phyloP scores from a whole-genome alignment of 441 rosid genomes.

The Eruca vesicaria region DNA sequence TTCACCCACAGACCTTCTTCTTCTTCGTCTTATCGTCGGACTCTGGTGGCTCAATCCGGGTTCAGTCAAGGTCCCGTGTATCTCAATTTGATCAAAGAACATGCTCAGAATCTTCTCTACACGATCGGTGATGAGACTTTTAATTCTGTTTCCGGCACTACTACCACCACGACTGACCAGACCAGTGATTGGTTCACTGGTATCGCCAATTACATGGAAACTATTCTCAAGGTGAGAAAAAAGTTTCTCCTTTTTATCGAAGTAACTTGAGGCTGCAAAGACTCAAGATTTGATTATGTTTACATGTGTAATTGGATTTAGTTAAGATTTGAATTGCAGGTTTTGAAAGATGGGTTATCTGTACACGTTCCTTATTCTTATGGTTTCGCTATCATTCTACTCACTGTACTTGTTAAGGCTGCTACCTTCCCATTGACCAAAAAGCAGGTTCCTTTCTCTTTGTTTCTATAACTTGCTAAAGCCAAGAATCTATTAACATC shows the following conservation, averaged over 20 bases:
- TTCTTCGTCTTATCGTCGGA: conserved; percentile 45
- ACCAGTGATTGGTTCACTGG: conserved; percentile 85
- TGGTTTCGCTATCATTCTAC: conserved; percentile 89
- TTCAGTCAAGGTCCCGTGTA: conserved; percentile 47
- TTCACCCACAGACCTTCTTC: conserved; percentile 32
- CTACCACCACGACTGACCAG: conserved; percentile 44
- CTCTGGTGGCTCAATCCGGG: conserved; percentile 61
- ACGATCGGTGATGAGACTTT: conserved; percentile 74
- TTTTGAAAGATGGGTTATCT: conserved; percentile 80
- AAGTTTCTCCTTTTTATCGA: too few species aligned
- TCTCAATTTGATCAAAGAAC: conserved; percentile 45
- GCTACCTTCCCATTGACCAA: conserved; percentile 89
- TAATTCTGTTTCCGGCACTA: conserved; percentile 19
- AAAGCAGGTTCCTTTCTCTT: conserved; percentile 65
- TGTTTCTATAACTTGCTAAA: background rate
- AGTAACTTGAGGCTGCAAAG: too few species aligned
- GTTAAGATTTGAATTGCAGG: conserved; percentile 49
- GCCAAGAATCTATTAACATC: background rate
- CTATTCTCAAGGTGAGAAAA: too few species aligned
- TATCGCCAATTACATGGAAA: too few species aligned
- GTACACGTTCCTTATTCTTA: conserved; percentile 77
- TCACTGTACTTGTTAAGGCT: conserved; percentile 88
- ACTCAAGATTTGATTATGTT: background rate
- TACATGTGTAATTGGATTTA: background rate
- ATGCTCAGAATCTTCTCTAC: conserved; percentile 56